A percentile compares a stretch with the other conserved stretches of the same genome.
Evolutionary conservation across 1,284 basidiomycete genomes (phyloP).

Genomic region (Ceratobasidium sp.): DNA sequence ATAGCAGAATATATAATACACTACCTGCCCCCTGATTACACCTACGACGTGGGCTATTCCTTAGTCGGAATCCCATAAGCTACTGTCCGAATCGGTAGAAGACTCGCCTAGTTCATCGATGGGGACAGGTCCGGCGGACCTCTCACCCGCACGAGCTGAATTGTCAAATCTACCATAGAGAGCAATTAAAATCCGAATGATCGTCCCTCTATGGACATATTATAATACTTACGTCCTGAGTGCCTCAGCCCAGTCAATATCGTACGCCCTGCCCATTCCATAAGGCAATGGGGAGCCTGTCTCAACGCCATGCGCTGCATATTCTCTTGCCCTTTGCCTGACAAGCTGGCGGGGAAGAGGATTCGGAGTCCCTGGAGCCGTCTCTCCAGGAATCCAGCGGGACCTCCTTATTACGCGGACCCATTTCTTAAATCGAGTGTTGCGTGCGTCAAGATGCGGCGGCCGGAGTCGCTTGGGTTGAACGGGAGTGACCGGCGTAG

Average conservation of each 20-base stretch:
- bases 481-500: not conserved
- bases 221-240: slow-evolving; percentile 18
- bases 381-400: slow-evolving; percentile 26
- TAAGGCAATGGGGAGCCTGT: slow-evolving; percentile 22
- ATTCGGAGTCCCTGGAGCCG: slow-evolving; percentile 19
- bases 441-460: slow-evolving; percentile 22
- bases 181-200: not conserved
- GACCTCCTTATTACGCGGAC: slow-evolving; percentile 9
- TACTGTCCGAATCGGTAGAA: slow-evolving; percentile 25
- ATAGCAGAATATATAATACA: slow-evolving; percentile 9
- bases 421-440: slow-evolving; percentile 28
- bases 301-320: slow-evolving; percentile 3
- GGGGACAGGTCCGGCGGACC: not conserved
- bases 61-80: slow-evolving; percentile 28
- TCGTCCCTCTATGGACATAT: not conserved
- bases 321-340: slow-evolving; percentile 28
- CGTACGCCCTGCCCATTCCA: slow-evolving; percentile 3
- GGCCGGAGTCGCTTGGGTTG: not conserved
- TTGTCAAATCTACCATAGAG: slow-evolving; percentile 1
- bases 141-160: not conserved
- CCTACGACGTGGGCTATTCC: too few species aligned
- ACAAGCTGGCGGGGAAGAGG: slow-evolving; percentile 32
- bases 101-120: slow-evolving; percentile 30
- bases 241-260: slow-evolving; percentile 26
- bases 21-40: not conserved